Conservation (phyloP, 1,284 basidiomycete species). For the Puccinia triticina region DNA sequence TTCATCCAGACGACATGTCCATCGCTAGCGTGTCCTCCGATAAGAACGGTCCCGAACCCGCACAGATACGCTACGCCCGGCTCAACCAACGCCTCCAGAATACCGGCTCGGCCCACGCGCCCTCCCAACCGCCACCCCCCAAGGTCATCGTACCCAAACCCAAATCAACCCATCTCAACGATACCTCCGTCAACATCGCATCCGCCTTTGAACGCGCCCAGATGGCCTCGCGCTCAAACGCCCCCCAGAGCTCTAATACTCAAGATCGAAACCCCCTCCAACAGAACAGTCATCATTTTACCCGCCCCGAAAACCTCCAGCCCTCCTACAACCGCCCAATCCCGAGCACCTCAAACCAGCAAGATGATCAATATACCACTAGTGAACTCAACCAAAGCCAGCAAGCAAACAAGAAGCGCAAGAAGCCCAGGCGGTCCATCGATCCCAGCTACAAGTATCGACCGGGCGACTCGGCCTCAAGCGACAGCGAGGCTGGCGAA, state of each 20-base stretch:
- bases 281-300: not conserved
- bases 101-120: slow-evolving; percentile 24
- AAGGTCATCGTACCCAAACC: slow-evolving; percentile 27
- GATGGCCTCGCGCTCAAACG: not conserved
- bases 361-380: slow-evolving; percentile 5
- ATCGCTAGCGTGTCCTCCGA: not conserved
- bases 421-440: slow-evolving; percentile 30
- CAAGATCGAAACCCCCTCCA: not conserved
- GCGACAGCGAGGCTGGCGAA: slow-evolving; percentile 49
- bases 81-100: slow-evolving; percentile 32
- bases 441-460: slow-evolving; percentile 47
- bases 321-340: slow-evolving; percentile 12
- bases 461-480: slow-evolving; percentile 43
- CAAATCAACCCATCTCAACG: slow-evolving; percentile 19
- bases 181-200: slow-evolving; percentile 42
- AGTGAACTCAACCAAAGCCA: slow-evolving; percentile 7
- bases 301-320: slow-evolving; percentile 1
- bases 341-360: not conserved
- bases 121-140: not conserved
- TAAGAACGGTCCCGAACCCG: not conserved
- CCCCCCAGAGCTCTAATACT: not conserved
- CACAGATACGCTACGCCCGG: slow-evolving; percentile 22
- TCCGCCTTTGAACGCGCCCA: slow-evolving; percentile 49
- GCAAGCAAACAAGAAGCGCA: slow-evolving; percentile 36
- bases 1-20: not conserved